These are phyloP conservation scores for Alternaria brassicicola DNA, from an alignment of 2,329 filamentous ascomycete species.

Conservation along the genomic window DNA sequence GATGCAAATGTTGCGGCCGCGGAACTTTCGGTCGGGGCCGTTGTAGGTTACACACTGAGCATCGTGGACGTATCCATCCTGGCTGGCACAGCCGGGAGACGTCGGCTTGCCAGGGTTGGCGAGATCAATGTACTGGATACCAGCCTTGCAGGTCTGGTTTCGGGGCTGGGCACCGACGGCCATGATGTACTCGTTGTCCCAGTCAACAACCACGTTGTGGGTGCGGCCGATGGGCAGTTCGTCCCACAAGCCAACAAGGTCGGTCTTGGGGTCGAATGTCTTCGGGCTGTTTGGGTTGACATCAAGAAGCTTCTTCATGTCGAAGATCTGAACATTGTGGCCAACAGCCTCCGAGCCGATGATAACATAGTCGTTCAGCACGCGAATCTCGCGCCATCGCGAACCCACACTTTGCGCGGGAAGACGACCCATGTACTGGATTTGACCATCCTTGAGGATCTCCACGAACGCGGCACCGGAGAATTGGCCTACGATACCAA, in stretches of 20 bases:
- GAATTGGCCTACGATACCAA: conserved; percentile 60
- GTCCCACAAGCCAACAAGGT: conserved; percentile 36
- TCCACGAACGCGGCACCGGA: conserved; percentile 62
- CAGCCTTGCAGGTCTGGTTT: conserved; percentile 54
- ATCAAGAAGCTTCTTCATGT: conserved; percentile 55
- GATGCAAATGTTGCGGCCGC: conserved; percentile 61
- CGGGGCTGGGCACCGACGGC: conserved; percentile 43
- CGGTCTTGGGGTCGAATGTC: conserved; percentile 38
- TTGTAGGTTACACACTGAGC: conserved; percentile 64
- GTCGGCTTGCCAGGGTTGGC: conserved; percentile 59
- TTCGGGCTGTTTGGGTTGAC: conserved; percentile 42
- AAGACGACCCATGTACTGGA: conserved; percentile 59
- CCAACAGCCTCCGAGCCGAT: conserved; percentile 54
- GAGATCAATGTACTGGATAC: conserved; percentile 65
- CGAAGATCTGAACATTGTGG: conserved; percentile 58
- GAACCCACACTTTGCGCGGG: conserved; percentile 53
- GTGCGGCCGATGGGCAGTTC: conserved; percentile 43
- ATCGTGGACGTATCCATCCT: conserved; percentile 66
- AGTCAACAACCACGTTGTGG: conserved; percentile 48
- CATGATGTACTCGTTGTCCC: conserved; percentile 43
- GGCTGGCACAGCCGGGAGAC: conserved; percentile 58
- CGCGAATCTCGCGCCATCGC: conserved; percentile 60
- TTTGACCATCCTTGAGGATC: conserved; percentile 55
- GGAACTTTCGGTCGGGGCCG: conserved; percentile 57
- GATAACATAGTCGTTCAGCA: conserved; percentile 53